Base-by-base conservation (phyloP, 176 grass and related monocot species). In the Musa acuminata region DNA sequence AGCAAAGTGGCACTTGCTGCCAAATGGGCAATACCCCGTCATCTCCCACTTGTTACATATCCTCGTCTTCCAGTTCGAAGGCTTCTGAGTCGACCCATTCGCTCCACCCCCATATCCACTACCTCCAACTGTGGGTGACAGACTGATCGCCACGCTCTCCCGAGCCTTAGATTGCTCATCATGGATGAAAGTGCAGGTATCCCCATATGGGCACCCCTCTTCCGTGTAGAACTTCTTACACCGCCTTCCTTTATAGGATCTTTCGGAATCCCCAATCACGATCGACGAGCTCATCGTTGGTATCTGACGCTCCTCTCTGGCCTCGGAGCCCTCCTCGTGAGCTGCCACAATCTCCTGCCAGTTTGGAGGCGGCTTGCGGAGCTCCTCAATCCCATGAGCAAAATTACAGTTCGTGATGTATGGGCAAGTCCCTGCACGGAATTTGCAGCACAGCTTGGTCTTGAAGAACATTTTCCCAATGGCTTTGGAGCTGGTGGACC, bases 11-110 rank as follows among this genome's bases (percentile, higher is more conserved):
- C 96, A 99, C 59, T 99, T 99, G 82, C 88, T 91, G 54, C 96
- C 96, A 12, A 99, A 99, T 8, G 96, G 96, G 26, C 96, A 99
- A 80, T 99, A 99, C 3, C 96, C 91, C 76, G 96, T 99, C 91
- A 91, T 99, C 91, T 99, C 96, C 96, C 96, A 99, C 86, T 99
- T 99, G 88, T 99, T 99, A 69, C 96, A 99, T 55, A 95, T 95
- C 79, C 96, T 81, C 4, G 91, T 99, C 84, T 99, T 99, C 96
- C 96, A 99, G 77, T 99, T 95, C 2, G 96, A 99, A 8, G 96
- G 96, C 64, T 99, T 99, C 82, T 74, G 88, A 48, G 29, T 77
- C 1, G 72, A 49, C 1, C 14, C 88, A 83, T 76, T 86, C 1
- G 53, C 24, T 26, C 74, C 72, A 16, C 69, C 29, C 26, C 14